Evolutionary conservation across 768 basidiomycete species (phyloP).

Genomic region (Suillus decipiens): DNA sequence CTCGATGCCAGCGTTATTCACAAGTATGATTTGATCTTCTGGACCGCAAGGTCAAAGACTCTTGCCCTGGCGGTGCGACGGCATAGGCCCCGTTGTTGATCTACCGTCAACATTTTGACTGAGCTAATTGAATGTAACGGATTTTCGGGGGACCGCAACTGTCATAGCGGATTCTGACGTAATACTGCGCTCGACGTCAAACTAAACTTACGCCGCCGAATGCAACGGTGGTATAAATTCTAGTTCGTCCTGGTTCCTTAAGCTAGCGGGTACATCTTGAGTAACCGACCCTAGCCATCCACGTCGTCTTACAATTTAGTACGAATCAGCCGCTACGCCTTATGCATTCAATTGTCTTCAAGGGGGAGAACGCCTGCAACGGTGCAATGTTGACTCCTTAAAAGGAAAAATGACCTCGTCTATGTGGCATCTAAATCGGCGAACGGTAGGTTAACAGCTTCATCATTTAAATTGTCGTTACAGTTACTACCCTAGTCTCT

Average conservation of each 20-base stretch:
- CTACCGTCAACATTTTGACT: no score
- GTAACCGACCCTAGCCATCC: no score
- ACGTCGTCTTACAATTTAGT: background rate
- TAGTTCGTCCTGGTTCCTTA: background rate
- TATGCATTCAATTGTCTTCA: background rate
- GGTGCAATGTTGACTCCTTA: background rate
- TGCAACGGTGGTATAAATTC: background rate
- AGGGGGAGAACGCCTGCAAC: background rate
- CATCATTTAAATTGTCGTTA: background rate
- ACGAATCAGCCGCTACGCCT: background rate
- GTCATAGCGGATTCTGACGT: no score
- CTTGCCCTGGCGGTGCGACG: no score
- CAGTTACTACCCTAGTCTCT: background rate
- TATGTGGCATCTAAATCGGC: background rate
- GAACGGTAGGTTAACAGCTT: background rate
- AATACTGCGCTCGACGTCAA: no score
- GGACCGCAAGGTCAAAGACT: no score
- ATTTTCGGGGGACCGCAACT: no score
- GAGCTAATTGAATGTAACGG: no score
- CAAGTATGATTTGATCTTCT: no score
- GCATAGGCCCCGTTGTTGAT: no score
- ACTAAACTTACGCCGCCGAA: no score
- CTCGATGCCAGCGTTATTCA: slow-evolving; percentile 77
- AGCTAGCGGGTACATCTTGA: background rate
- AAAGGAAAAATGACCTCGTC: background rate